Conservation (phyloP, 75 land plant genomes). For the Selaginella tamariscina region DNA sequence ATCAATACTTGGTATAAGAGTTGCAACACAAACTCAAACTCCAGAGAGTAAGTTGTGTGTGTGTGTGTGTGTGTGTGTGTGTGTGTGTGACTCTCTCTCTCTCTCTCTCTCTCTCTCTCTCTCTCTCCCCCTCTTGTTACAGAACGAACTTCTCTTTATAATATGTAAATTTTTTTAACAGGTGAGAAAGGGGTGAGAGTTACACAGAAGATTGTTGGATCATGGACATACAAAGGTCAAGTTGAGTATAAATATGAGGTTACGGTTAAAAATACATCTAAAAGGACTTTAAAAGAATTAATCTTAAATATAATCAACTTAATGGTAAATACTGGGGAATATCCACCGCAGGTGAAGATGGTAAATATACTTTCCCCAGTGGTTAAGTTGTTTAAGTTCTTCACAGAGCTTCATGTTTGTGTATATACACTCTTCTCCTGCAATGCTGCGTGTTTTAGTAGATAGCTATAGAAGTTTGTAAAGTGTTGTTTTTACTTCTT, state of each 20-base stretch:
- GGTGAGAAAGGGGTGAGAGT: neutral
- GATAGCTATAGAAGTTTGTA: neutral
- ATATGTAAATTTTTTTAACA: neutral
- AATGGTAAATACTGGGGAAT: neutral
- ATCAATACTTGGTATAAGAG: too few species aligned
- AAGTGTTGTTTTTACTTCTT: neutral
- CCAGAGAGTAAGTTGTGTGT: too few species aligned
- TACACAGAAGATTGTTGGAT: neutral
- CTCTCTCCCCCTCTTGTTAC: too few species aligned
- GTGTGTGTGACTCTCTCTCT: too few species aligned
- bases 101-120: too few species aligned
- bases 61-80: too few species aligned
- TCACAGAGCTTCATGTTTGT: neutral
- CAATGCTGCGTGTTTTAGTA: neutral
- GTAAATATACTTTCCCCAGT: neutral
- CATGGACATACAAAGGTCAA: neutral
- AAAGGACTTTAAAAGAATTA: neutral
- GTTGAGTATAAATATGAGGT: neutral
- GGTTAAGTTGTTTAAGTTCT: neutral
- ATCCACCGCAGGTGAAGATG: neutral
- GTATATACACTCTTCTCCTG: neutral
- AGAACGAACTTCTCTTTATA: neutral
- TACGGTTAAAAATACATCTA: neutral
- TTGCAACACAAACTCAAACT: neutral
- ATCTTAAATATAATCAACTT: neutral